These are phyloP conservation scores for Phytopythium delawarense DNA, from an alignment of 352 stramenopile genomes.

Conservation along the genomic window DNA sequence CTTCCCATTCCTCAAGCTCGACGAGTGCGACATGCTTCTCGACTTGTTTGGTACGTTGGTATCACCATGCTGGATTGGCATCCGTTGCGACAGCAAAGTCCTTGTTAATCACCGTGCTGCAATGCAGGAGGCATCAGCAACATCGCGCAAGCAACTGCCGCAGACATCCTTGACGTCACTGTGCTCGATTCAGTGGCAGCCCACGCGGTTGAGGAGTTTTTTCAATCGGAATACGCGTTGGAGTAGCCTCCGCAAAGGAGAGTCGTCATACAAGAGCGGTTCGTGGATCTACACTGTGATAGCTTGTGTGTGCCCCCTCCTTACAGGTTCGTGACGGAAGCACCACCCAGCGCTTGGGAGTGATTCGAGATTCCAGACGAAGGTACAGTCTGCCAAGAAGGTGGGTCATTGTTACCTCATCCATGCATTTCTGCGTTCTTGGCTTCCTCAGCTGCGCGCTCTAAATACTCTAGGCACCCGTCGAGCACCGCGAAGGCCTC, in stretches of 20 bases:
- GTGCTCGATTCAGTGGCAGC: conserved; percentile 56
- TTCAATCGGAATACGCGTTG: conserved; percentile 58
- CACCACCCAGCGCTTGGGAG: no score
- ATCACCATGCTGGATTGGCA: background rate
- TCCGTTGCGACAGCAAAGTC: no score
- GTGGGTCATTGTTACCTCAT: conserved; percentile 8
- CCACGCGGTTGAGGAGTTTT: conserved; percentile 69
- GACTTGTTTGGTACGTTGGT: conserved; percentile 54
- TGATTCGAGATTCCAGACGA: conserved; percentile 47
- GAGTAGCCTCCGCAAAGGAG: conserved; percentile 18
- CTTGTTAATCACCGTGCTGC: no score
- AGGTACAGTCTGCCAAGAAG: conserved; percentile 69
- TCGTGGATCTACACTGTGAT: no score
- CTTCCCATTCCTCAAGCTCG: conserved; percentile 50
- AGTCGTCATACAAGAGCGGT: background rate
- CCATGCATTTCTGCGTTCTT: background rate
- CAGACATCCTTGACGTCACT: conserved; percentile 55
- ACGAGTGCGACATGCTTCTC: conserved; percentile 79
- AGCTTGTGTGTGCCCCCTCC: no score
- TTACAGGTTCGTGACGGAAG: no score
- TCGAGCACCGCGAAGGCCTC: conserved; percentile 63
- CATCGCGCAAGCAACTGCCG: conserved; percentile 40
- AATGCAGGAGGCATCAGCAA: conserved; percentile 41
- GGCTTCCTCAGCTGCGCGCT: background rate
- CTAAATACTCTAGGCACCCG: conserved; percentile 36